Evolutionary conservation across 2,329 filamentous ascomycete genomes (phyloP), one percentile per base, ranked within the genome.

Genomic region (Ceratocystis eucalypticola): DNA sequence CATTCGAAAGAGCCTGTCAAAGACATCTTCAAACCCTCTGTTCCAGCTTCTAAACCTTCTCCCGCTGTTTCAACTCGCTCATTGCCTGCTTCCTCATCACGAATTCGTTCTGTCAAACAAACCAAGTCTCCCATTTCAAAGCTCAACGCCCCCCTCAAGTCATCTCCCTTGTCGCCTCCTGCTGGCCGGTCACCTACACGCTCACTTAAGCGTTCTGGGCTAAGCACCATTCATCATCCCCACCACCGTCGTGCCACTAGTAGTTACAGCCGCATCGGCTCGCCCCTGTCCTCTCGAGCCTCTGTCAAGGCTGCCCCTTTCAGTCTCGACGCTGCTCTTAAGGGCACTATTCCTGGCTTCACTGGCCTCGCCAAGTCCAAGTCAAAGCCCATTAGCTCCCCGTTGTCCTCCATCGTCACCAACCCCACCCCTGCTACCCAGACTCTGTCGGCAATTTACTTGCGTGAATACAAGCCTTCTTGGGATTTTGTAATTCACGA

Each of bases 401-500:
- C 65, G 72, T 72, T 69, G 71, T 72, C 66, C 62, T 72, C 66
- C 71, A 74, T 62, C 67, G 72, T 74, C 67, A 73, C 70, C 67
- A 63, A 70, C 68, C 66, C 71, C 48, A 64, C 72, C 53, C 67
- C 69, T 30, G 28, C 69, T 17, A 50, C 69, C 57, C 66, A 70
- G 61, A 71, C 68, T 41, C 69, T 70, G 48, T 70, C 68, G 33
- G 62, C 67, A 17, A 59, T 59, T 37, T 59, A 59, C 28, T 37
- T 53, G 25, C 73, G 79, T 25, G 79, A 82, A 65, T 74, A 81
- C 71, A 83, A 88, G 73, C 80, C 84, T 44, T 81, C 81, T 67
- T 96, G 91, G 92, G 88, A 88, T 78, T 97, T 99, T 73, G 88
- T 93, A 68, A 97, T 99, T 72, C 87, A 96, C 74, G 90, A 96